Evolutionary conservation across 2,329 filamentous ascomycete species (phyloP), one percentile per base, ranked within the genome.

Genomic region (Drechslera avenae): DNA sequence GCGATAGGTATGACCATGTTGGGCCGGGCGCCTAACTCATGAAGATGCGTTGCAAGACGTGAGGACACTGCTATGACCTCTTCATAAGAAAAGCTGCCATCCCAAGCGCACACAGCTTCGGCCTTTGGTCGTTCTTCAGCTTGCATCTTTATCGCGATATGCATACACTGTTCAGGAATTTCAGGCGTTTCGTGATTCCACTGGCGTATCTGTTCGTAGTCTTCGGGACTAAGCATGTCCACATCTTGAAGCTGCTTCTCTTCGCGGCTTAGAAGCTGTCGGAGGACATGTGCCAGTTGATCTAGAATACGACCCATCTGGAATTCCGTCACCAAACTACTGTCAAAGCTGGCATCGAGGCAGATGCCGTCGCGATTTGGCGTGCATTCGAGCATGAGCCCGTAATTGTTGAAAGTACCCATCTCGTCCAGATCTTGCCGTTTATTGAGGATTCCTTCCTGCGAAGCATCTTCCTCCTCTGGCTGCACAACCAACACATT

Each of bases 61-160:
- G 46, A 41, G 1, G 63, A 40, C 1, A 39, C 39, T 1, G 17
- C 36, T 10, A 59, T 45, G 8, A 66, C 41, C 21, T 63, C 48
- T 5, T n/a, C 3, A 32, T 64, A 64, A 3, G 61, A 60, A 13
- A 49, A 46, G 5, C n/a, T 33, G 8, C 47, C 56, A 16, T 63
- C 50, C 44, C 52, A 62, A 2, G 56, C 43, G 30, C 43, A 52
- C 13, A 63, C 36, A 14, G 60, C 60, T 9, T 28, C 13, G 0
- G 50, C 33, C 14, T 50, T 55, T 53, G 56, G 62, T 9, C 16
- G 21, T 9, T 30, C 12, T 17, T 31, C 13, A 16, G 23, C 37
- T 30, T 17, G 23, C 2, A n/a, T 13, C n/a, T n/a, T n/a, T 16
- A 40, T 30, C n/a, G 16, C 16, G 8, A 5, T 17, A 14, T 40